Base-by-base conservation (phyloP, 2,329 filamentous ascomycete genomes). In the Coniochaeta prunicola region DNA sequence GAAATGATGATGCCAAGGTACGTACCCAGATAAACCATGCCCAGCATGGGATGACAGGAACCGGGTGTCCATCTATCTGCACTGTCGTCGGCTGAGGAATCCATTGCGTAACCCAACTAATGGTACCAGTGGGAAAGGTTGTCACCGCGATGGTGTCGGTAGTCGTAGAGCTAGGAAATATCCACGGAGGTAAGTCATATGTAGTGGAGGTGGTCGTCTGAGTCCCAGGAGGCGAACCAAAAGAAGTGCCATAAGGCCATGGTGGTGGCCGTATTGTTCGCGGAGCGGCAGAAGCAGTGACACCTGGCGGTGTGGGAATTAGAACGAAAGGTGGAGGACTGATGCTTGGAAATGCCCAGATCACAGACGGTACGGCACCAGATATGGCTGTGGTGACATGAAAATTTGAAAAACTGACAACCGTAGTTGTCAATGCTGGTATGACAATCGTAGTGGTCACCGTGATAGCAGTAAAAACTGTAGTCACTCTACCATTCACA, bases 41-140 rank as follows among this genome's bases (percentile, higher is more conserved):
- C 59, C 59, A 60, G 56, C 59, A 60, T n/a, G 59, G 56, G 42
- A 60, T 60, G 10, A 60, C 50, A 31, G 59, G 56, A 3, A 57
- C 36, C 12, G 59, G 59, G 8, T 53, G 12, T 5, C 38, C 56
- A 30, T 56, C 21, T 7, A 56, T 53, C 3, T 53, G 24, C 10
- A 28, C 56, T 24, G 59, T 60, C 12, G 56, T 54, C 9, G 50
- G 50, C 33, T 33, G 15, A 6, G 50, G 4, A 19, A 31, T 19
- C 50, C 50, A 54, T 17, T 33, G 4, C 2, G 50, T 54, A 3
- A 54, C 50, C 50, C 50, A 54, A 21, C 5, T 54, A 3, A 54
- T 24, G 4, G 50, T 54, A 5, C 33, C 50, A 4, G 50, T 31
- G 2, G 50, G 50, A 13, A 54, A 54, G 50, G 28, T 54, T 17